These are phyloP conservation scores for Blastocystis sp. DNA, from an alignment of 352 stramenopile species.

Conservation along the genomic window DNA sequence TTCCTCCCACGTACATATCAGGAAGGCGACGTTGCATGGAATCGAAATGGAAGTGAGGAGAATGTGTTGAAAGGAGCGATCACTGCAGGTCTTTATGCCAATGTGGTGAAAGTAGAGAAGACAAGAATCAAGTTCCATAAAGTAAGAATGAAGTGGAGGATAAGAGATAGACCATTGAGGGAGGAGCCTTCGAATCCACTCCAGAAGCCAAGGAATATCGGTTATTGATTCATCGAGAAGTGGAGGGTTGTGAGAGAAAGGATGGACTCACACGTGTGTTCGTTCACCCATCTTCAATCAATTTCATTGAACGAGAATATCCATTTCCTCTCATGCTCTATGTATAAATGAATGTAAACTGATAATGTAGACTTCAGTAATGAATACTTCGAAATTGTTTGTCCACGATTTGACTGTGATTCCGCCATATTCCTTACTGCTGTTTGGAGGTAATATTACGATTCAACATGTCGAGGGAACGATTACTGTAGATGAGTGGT, in stretches of 20 bases:
- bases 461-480: conserved; percentile 68
- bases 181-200: conserved; percentile 56
- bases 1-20: conserved; percentile 66
- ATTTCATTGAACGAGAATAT: conserved; percentile 81
- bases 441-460: conserved; percentile 84
- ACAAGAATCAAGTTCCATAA: conserved; percentile 87
- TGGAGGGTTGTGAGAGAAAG: conserved; percentile 12
- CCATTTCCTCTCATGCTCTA: conserved; percentile 90
- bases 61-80: conserved; percentile 72
- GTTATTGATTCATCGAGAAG: conserved; percentile 4
- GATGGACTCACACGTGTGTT: conserved; percentile 82
- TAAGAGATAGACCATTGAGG: conserved; percentile 63
- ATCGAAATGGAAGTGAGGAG: conserved; percentile 66
- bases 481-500: conserved; percentile 78
- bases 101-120: conserved; percentile 82
- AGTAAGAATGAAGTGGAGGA: conserved; percentile 70
- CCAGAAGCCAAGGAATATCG: conserved; percentile 50
- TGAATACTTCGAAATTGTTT: conserved; percentile 93
- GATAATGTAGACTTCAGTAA: conserved; percentile 71
- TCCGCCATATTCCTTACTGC: conserved; percentile 86
- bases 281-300: conserved; percentile 85
- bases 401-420: conserved; percentile 91
- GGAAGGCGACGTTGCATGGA: background rate
- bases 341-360: conserved; percentile 67
- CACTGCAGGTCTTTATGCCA: conserved; percentile 79